Evolutionary conservation across 768 basidiomycete genomes (phyloP), one percentile per base, ranked within the genome.

Genomic region (Termitomyces sp.): DNA sequence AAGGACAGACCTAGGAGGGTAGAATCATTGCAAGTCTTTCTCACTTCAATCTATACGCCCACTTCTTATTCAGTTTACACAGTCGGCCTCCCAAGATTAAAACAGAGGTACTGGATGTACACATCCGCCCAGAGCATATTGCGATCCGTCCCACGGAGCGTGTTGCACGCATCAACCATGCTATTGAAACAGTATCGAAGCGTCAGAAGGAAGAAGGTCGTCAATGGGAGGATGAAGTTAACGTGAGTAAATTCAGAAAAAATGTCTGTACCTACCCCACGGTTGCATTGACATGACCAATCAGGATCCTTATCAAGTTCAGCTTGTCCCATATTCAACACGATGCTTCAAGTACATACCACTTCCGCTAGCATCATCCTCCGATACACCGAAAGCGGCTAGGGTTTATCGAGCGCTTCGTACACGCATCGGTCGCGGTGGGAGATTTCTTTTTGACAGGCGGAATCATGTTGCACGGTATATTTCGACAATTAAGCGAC

Each of bases 201-300:
- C 75, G 74, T 48, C 85, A 86, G 68, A 87, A 86, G 68, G 88
- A 94, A 52, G 70, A 77, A 52, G 89, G 92, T 64, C 80, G 85
- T 47, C 79, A 84, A 49, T 96, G 92, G 87, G 94, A 96, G 63
- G 94, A 98, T 66, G 75, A 79, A 46, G 79, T 92, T 61, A 94
- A 96, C 71, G 89, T 92, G 65, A 67, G 81, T 71, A 3, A 52
- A 36, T 46, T 33, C 11, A 6, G 16, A 18, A n/a, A 47, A 16
- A 47, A 36, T 13, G 38, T 22, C 5, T 7, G 38, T 30, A n/a
- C n/a, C 9, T 38, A 16, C 51, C 14, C 14, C 11, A 14, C 35
- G 52, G 3, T 9, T 46, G 4, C 16, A 36, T 33, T 13, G 41
- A 43, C 13, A 13, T 10, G 6, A 8, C 5, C 50, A 36, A 40